Percentiles rank a stretch among this genome's conserved stretches.
phyloP scores from a whole-genome alignment of 2,329 filamentous ascomycete species.

The Calonectria henricotiae region DNA sequence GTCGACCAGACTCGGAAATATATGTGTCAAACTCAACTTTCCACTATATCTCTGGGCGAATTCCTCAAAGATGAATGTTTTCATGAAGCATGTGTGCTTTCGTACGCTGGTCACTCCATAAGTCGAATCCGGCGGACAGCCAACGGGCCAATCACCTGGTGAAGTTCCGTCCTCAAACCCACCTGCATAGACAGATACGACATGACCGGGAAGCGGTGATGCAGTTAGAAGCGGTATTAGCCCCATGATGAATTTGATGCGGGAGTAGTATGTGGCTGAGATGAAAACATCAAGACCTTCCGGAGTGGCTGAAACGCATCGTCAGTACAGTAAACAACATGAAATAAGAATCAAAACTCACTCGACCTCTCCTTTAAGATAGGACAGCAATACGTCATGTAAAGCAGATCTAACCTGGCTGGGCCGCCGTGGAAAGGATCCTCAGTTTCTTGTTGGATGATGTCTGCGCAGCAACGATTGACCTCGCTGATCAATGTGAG shows the following conservation, averaged over 20 bases:
- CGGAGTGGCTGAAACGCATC: not conserved
- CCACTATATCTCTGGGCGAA: not conserved
- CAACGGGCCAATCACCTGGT: constrained; percentile 5
- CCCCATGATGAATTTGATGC: constrained; percentile 1
- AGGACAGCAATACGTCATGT: constrained; percentile 1
- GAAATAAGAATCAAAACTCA: not conserved
- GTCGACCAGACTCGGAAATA: not conserved
- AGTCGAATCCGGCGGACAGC: constrained; percentile 3
- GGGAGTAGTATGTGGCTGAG: not conserved
- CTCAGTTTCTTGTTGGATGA: constrained; percentile 4
- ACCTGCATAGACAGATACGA: constrained; percentile 12
- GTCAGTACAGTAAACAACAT: not conserved
- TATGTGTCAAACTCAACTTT: constrained; percentile 5
- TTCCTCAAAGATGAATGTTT: not conserved
- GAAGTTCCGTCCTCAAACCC: not conserved
- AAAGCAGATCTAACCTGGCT: not conserved
- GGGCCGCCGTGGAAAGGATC: not conserved
- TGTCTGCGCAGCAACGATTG: constrained; percentile 3
- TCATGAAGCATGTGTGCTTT: constrained; percentile 15
- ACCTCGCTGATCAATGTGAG: constrained; percentile 5
- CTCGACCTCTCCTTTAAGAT: not conserved
- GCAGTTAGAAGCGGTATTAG: not conserved
- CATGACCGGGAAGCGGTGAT: not conserved
- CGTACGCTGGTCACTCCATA: not conserved
- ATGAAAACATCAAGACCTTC: constrained; percentile 7